Evolutionary conservation across 352 stramenopile species (phyloP).

Genomic region (Stramenopiles sp.): DNA sequence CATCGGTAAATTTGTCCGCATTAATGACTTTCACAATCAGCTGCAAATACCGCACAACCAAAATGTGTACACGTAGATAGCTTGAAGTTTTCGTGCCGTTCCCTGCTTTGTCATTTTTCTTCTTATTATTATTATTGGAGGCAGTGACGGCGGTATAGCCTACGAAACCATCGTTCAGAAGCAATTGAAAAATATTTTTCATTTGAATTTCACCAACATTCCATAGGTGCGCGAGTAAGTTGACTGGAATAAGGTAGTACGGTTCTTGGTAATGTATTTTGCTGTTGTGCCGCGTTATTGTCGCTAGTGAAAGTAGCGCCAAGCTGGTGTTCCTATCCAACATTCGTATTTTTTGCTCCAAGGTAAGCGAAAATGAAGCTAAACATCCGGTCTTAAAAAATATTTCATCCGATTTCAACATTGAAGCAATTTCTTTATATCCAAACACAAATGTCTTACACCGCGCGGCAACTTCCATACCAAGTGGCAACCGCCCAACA

Average conservation of each 20-base stretch:
- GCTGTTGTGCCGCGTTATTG: background rate
- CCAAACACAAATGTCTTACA: background rate
- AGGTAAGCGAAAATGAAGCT: background rate
- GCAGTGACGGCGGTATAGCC: background rate
- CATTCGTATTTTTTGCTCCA: background rate
- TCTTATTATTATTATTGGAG: background rate
- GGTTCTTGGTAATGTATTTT: background rate
- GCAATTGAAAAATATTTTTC: background rate
- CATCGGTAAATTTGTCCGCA: background rate
- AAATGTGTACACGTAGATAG: background rate
- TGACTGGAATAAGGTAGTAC: background rate
- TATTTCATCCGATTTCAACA: background rate
- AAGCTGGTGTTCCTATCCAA: background rate
- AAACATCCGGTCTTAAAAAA: background rate
- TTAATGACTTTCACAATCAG: background rate
- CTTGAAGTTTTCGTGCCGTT: too few relatives aligned
- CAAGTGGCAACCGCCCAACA: background rate
- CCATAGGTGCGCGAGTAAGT: background rate
- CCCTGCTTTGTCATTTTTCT: background rate
- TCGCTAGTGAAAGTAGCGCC: background rate
- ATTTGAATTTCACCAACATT: background rate
- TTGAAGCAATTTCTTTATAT: background rate
- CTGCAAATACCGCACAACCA: background rate
- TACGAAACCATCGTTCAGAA: background rate
- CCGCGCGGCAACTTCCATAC: background rate